Conservation (phyloP, 1,284 basidiomycete genomes). For the Ceratobasidium theobromae region DNA sequence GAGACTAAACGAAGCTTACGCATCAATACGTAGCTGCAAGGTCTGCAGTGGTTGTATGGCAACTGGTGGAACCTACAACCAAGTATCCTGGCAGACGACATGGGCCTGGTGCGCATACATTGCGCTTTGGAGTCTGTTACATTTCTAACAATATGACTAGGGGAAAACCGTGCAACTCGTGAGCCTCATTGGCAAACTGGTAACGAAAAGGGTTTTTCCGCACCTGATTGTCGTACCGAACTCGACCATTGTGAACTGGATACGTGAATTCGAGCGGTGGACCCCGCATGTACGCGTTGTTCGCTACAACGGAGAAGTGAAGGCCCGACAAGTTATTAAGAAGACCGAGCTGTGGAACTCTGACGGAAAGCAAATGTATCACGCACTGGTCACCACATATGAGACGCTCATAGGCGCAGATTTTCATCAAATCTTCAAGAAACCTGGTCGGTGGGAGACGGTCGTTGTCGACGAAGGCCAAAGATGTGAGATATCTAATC, state of each 20-base stretch:
- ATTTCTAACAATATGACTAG: slow-evolving; percentile 45
- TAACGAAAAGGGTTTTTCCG: slow-evolving; percentile 64
- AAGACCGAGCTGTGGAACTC: slow-evolving; percentile 78
- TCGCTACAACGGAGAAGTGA: slow-evolving; percentile 77
- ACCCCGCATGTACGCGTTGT: slow-evolving; percentile 79
- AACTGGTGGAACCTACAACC: slow-evolving; percentile 88
- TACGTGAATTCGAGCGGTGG: slow-evolving; percentile 89
- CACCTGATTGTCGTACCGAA: slow-evolving; percentile 92
- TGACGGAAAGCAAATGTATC: slow-evolving; percentile 62
- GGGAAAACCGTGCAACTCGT: slow-evolving; percentile 94
- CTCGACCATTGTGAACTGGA: slow-evolving; percentile 87
- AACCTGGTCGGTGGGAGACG: slow-evolving; percentile 86
- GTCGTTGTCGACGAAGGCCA: slow-evolving; percentile 94
- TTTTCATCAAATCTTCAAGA: slow-evolving; percentile 72
- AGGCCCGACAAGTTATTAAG: slow-evolving; percentile 78
- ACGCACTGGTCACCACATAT: slow-evolving; percentile 89
- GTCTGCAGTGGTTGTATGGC: slow-evolving; percentile 88
- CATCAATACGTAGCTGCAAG: slow-evolving; percentile 63
- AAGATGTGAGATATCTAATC: slow-evolving; percentile 60
- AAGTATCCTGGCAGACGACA: slow-evolving; percentile 97
- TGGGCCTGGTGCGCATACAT: slow-evolving; percentile 74
- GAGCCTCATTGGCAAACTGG: slow-evolving; percentile 80
- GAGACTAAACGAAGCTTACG: background rate
- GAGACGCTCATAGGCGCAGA: slow-evolving; percentile 73
- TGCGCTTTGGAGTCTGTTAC: background rate